Base-by-base conservation (phyloP, 2,329 filamentous ascomycete genomes). In the Botrytis deweyae region DNA sequence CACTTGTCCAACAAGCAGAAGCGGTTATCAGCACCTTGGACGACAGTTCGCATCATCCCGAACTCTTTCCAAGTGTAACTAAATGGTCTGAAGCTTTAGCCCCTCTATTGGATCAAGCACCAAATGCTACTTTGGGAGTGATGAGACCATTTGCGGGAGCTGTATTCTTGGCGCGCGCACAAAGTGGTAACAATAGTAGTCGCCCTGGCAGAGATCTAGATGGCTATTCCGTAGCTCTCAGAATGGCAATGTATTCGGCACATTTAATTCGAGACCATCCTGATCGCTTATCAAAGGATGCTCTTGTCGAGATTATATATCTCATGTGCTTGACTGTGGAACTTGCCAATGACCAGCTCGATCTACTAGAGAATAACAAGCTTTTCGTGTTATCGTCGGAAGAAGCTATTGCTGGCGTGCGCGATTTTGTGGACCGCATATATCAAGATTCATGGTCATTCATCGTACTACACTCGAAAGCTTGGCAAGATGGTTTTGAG, bases 91-190 rank as follows among this genome's bases (percentile, higher is more conserved):
- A 85, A 22, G 88, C 92, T 22, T 82, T 97, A 4, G 79, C 81
- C 0, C 83, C 83, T 1, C 86, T 94, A 73, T 82, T 92, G 9
- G 81, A 85, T 44, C 80, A 82, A 1, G 78, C 83, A 1, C 87
- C 90, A 3, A 88, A 89, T 75, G 85, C 88, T 8, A 90, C 93
- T 0, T 83, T 97, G 4, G 89, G 93, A 0, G 88, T 97, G 7
- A 93, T 91, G 3, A 95, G 90, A 79, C 87, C 87, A 38, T 84
- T 97, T 10, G 90, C 89, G 0, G 93, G 93, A 5, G 89, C 89
- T 0, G 88, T 92, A 9, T 90, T 92, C 76, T 83, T 97, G 4
- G 85, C 92, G 0, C 80, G 83, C 18, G 76, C 78, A 7, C 72
- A 80, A 0, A 72, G 79, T 40, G 77, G 74, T 64, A 75, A 76